These are phyloP conservation scores for Annulohypoxylon maeteangense DNA, from an alignment of 495 filamentous ascomycete species.

Conservation along the genomic window DNA sequence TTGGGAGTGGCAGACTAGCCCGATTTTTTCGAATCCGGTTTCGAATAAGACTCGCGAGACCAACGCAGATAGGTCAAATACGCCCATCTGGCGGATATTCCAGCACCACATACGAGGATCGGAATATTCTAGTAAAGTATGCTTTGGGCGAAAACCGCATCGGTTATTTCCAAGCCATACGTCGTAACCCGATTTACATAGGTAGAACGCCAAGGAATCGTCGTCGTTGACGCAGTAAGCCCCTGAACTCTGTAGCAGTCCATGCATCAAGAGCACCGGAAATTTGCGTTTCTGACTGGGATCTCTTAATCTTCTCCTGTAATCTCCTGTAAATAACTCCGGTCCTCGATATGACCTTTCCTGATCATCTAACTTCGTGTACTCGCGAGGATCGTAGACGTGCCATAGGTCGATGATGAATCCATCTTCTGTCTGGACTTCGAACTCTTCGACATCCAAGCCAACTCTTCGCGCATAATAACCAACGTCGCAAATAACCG, in stretches of 20 bases:
- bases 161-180: slow-evolving; percentile 97
- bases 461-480: slow-evolving; percentile 93
- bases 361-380: slow-evolving; percentile 56
- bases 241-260: slow-evolving; percentile 85
- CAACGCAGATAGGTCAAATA: slow-evolving; percentile 90
- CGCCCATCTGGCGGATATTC: slow-evolving; percentile 95
- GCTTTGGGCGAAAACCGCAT: slow-evolving; percentile 83
- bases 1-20: slow-evolving; percentile 88
- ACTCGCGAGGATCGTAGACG: slow-evolving; percentile 85
- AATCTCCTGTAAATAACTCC: slow-evolving; percentile 50
- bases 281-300: slow-evolving; percentile 69
- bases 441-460: slow-evolving; percentile 82
- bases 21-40: slow-evolving; percentile 85
- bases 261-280: slow-evolving; percentile 89
- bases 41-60: slow-evolving; percentile 82
- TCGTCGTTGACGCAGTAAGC: slow-evolving; percentile 94
- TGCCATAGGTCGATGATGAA: slow-evolving; percentile 92
- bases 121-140: slow-evolving; percentile 71
- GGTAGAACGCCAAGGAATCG: slow-evolving; percentile 87
- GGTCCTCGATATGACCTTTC: slow-evolving; percentile 55
- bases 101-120: slow-evolving; percentile 98
- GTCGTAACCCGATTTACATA: slow-evolving; percentile 93
- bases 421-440: slow-evolving; percentile 94
- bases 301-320: slow-evolving; percentile 32
- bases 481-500: slow-evolving; percentile 77